Base-by-base conservation (phyloP, 805 yeast genomes). In the Wickerhamiella qilinensis region DNA sequence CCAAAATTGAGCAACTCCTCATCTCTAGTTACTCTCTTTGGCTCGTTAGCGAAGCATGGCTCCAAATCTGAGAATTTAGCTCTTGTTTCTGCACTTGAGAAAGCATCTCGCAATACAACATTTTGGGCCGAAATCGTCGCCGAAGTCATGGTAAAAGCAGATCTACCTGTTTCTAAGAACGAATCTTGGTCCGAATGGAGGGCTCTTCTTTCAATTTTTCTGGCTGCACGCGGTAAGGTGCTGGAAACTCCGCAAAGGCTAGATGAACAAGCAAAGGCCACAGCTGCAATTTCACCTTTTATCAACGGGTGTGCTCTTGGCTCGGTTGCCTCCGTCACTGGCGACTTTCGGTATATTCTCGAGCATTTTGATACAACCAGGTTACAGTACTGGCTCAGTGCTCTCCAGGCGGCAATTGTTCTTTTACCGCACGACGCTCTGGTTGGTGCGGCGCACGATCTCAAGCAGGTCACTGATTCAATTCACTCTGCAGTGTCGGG, bases 61-160 rank as follows among this genome's bases (percentile, higher is more conserved):
- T 14, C 17, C 30, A 12, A 14, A 14, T 8, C 8, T 6, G 17
- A 28, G 15, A 28, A 28, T 15, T 6, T 14, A 7, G 8, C 30
- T 8, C 30, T 28, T 8, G 15, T 28, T 6, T 5, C n/a, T 28
- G 8, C n/a, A 6, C 15, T 28, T 7, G 30, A 28, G 17, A 7
- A 7, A 7, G 30, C 5, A 15, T 15, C 17, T 15, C 7, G 17
- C 8, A 14, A 6, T 6, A 28, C 6, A 8, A 15, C 30, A 8
- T 16, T 35, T 9, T 39, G 41, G 41, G 41, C 41, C 16, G 36
- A 39, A 29, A 30, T 39, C 15, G 16, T 35, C 19, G 38, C 41
- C 15, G 24, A 39, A n/a, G 17, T 39, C 5, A 20, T 39, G 11
- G 9, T 25, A 28, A n/a, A 16, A 6, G 18, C 32, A 3, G 38